A percentile compares a stretch with the other conserved stretches of the same genome.
Evolutionary conservation across 2,329 filamentous ascomycete species (phyloP).

Genomic region (Akanthomyces dipterigenus): DNA sequence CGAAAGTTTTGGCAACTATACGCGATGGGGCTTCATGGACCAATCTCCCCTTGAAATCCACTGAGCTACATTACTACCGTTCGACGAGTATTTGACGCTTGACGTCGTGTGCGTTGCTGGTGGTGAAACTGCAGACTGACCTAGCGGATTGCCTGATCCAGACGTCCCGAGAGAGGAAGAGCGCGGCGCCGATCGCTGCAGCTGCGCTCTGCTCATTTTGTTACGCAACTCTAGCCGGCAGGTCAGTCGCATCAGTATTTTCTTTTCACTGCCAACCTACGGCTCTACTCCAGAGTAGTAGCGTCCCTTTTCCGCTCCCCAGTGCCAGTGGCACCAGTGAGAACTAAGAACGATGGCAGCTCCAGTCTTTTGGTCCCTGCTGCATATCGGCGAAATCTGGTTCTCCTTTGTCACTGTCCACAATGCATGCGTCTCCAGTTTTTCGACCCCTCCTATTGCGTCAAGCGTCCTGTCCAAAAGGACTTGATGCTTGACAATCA

Average conservation of each 20-base stretch:
- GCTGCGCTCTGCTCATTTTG: background rate
- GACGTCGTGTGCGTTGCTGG: background rate
- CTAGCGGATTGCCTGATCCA: background rate
- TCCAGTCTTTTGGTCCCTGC: background rate
- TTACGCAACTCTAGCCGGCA: background rate
- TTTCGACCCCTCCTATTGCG: background rate
- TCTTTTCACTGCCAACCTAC: too few species aligned
- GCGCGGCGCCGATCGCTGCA: background rate
- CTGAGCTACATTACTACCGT: background rate
- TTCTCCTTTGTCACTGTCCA: background rate
- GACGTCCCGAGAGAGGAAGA: background rate
- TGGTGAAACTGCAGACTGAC: too few species aligned
- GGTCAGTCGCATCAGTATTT: too few species aligned
- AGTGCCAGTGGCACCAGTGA: background rate
- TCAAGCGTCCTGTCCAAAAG: background rate
- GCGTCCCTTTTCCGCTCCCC: too few species aligned
- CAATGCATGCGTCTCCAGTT: background rate
- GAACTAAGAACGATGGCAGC: background rate
- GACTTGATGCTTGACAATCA: too few species aligned
- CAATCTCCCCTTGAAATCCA: background rate
- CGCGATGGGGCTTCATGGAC: too few species aligned
- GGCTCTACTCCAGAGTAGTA: too few species aligned
- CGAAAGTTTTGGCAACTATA: background rate
- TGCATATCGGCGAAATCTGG: background rate
- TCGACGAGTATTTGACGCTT: too few species aligned